Percentiles rank a stretch among this genome's conserved stretches.
Conservation (phyloP, 768 basidiomycete species). For the Phlebiopsis gigantea region DNA sequence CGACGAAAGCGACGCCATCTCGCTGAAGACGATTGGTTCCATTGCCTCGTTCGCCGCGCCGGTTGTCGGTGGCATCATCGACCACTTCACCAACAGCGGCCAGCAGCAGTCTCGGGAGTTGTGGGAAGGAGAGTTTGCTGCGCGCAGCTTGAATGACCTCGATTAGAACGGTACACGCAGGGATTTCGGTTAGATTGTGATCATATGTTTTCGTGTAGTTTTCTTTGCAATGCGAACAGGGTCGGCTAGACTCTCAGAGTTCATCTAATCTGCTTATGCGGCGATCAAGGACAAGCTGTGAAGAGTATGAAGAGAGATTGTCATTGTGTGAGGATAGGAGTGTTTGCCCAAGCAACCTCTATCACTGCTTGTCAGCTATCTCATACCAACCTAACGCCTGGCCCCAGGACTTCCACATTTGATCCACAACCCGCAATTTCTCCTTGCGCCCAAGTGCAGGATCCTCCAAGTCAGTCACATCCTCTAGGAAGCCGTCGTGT, state of each 20-base stretch:
- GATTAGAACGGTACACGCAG: neutral
- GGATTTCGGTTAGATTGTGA: neutral
- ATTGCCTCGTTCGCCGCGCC: neutral
- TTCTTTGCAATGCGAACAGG: neutral
- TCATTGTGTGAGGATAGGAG: neutral
- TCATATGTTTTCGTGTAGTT: neutral
- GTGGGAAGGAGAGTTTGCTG: neutral
- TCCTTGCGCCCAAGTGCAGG: slow-evolving; percentile 60
- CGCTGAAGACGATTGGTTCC: neutral
- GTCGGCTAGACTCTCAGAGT: neutral
- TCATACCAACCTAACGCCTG: slow-evolving; percentile 54
- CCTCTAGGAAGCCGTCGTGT: slow-evolving; percentile 79
- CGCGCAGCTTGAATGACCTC: neutral
- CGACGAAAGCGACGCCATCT: slow-evolving; percentile 1
- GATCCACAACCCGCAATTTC: slow-evolving; percentile 71
- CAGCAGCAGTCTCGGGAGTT: neutral
- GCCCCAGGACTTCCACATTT: slow-evolving; percentile 91
- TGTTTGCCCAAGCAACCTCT: too few relatives aligned
- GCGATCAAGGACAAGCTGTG: neutral
- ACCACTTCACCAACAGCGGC: neutral
- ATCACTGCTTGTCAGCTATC: neutral
- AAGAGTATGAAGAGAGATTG: neutral
- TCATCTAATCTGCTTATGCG: neutral
- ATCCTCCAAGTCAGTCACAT: slow-evolving; percentile 79
- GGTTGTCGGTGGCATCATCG: neutral